Evolutionary conservation across 1,284 basidiomycete species (phyloP).

Genomic region (Naganishia sp.): DNA sequence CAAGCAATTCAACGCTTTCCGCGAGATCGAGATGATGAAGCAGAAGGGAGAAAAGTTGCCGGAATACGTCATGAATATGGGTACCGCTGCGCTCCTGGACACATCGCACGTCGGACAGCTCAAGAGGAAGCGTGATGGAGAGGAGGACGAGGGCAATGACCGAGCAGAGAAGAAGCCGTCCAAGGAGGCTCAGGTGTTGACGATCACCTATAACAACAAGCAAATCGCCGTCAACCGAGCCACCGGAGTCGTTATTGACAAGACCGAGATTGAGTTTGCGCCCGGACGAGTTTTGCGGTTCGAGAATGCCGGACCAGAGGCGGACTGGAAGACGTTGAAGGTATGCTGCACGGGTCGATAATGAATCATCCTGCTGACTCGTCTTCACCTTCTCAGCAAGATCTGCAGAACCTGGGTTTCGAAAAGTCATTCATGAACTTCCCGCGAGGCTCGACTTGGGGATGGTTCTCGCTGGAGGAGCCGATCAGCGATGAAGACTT

Average conservation of each 20-base stretch:
- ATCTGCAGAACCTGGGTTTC: slow-evolving; percentile 31
- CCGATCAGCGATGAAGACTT: slow-evolving; percentile 31
- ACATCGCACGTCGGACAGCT: slow-evolving; percentile 29
- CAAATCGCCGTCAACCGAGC: slow-evolving; percentile 66
- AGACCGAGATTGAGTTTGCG: slow-evolving; percentile 53
- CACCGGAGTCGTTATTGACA: slow-evolving; percentile 57
- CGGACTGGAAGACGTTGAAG: slow-evolving; percentile 58
- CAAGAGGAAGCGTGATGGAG: slow-evolving; percentile 31
- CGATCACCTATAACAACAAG: slow-evolving; percentile 51
- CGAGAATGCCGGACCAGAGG: slow-evolving; percentile 47
- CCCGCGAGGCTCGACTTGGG: slow-evolving; percentile 27
- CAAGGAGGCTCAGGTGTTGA: slow-evolving; percentile 47
- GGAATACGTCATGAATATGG: slow-evolving; percentile 45
- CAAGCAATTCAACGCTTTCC: slow-evolving; percentile 80
- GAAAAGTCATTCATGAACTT: slow-evolving; percentile 34
- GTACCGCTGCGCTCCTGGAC: slow-evolving; percentile 48
- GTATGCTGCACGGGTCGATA: slow-evolving; percentile 41
- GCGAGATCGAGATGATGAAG: slow-evolving; percentile 66
- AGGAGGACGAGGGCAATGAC: slow-evolving; percentile 8
- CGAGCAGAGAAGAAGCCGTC: slow-evolving; percentile 45
- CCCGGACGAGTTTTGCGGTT: slow-evolving; percentile 52
- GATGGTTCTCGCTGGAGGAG: slow-evolving; percentile 32
- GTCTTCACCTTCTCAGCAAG: slow-evolving; percentile 19
- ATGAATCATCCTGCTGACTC: neutral
- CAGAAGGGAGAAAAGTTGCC: slow-evolving; percentile 38